phyloP scores from a whole-genome alignment of 1,284 basidiomycete genomes.

The Singerocomus inundabilis region DNA sequence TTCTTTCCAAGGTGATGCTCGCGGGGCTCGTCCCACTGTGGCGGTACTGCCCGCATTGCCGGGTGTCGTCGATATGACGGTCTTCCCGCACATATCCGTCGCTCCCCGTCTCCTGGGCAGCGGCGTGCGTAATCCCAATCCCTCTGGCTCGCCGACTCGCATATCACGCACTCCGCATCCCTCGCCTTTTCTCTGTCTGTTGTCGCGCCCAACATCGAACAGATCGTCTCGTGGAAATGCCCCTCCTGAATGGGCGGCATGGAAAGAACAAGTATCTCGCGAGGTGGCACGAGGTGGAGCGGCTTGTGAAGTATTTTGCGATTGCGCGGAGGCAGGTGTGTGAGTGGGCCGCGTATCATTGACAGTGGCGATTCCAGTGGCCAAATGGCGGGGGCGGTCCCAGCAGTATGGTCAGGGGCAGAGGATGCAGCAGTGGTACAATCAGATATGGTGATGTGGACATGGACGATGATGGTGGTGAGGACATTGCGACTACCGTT shows the following conservation, averaged over 20 bases:
- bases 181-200: constrained; percentile 30
- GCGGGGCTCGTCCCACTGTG: constrained; percentile 24
- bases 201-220: constrained; percentile 28
- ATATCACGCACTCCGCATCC: constrained; percentile 25
- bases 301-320: constrained; percentile 24
- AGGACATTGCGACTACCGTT: too few species aligned
- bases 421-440: too few species aligned
- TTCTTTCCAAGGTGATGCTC: constrained; percentile 28
- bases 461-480: too few species aligned
- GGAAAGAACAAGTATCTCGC: constrained; percentile 24
- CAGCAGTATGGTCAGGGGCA: too few species aligned
- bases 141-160: constrained; percentile 28
- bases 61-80: constrained; percentile 29
- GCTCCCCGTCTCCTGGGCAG: constrained; percentile 13
- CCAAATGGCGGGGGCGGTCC: too few species aligned
- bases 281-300: constrained; percentile 30
- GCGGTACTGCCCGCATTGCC: constrained; percentile 26
- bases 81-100: constrained; percentile 19
- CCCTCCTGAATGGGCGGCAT: constrained; percentile 20
- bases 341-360: constrained; percentile 11
- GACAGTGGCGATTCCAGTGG: neutral
- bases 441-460: too few species aligned
- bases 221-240: constrained; percentile 33
- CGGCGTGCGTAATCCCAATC: constrained; percentile 30
- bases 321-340: constrained; percentile 25